Evolutionary conservation across 306 rosid genomes (phyloP).

Genomic region (Gastrolobium villosum): DNA sequence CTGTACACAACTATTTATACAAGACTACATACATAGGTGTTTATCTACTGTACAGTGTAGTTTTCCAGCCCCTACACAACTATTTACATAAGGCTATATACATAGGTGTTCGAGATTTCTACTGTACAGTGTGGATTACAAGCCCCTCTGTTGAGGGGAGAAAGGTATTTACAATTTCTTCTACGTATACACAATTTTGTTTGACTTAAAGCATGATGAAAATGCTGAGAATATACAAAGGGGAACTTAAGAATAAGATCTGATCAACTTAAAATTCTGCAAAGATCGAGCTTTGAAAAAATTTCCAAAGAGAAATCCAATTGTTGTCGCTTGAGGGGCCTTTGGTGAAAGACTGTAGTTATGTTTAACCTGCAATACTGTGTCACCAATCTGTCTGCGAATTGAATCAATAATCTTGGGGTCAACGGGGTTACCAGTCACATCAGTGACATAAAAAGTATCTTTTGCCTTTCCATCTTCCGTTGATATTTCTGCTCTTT

Average conservation of each 20-base stretch:
- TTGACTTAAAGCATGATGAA: conserved; percentile 19
- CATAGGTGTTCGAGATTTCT: conserved; percentile 9
- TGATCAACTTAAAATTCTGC: conserved; percentile 75
- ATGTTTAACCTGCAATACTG: conserved; percentile 71
- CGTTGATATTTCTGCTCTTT: conserved; percentile 93
- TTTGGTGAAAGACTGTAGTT: conserved; percentile 59
- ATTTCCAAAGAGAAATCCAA: conserved; percentile 75
- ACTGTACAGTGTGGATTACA: conserved; percentile 41
- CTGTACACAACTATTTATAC: conserved; percentile 40
- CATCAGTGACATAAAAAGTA: conserved; percentile 87
- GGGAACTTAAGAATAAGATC: conserved; percentile 73
- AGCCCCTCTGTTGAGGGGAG: conserved; percentile 33
- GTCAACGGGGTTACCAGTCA: conserved; percentile 82
- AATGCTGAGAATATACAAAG: conserved; percentile 50
- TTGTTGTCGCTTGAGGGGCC: conserved; percentile 61
- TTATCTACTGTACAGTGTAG: conserved; percentile 37
- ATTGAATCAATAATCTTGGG: conserved; percentile 79
- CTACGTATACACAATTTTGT: conserved; percentile 31
- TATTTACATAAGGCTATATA: neutral
- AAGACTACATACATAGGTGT: conserved; percentile 23
- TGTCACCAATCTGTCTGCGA: conserved; percentile 77
- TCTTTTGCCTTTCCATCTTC: conserved; percentile 74
- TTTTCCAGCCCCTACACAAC: conserved; percentile 24
- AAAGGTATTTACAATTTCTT: conserved; percentile 47
- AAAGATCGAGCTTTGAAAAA: conserved; percentile 79